Percentiles rank a stretch among this genome's conserved stretches.
Conservation (phyloP, 441 rosid genomes). For the Theobroma grandiflorum region DNA sequence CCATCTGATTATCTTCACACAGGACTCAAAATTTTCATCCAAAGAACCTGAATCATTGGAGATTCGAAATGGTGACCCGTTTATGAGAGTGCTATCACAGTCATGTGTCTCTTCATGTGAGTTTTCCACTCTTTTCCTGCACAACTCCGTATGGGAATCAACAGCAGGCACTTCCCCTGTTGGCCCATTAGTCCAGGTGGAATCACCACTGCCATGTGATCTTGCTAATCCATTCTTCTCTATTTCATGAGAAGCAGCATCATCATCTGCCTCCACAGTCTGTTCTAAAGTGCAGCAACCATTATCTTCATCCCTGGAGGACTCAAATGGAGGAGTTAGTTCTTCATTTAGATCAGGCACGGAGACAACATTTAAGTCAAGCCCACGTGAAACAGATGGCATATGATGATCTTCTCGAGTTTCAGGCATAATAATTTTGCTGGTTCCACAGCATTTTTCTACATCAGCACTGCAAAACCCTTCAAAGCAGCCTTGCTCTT, state of each 20-base stretch:
- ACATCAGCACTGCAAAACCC: conserved; percentile 68
- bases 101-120: conserved; percentile 75
- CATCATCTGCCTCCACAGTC: conserved; percentile 75
- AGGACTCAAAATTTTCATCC: conserved; percentile 86
- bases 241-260: conserved; percentile 75
- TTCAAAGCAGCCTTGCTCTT: conserved; percentile 74
- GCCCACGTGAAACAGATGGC: conserved; percentile 62
- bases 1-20: conserved; percentile 86
- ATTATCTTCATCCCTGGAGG: conserved; percentile 88
- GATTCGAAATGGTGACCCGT: conserved; percentile 63
- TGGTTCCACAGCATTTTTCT: conserved; percentile 65
- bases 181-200: conserved; percentile 58
- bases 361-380: conserved; percentile 82
- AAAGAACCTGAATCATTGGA: conserved; percentile 62
- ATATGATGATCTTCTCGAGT: conserved; percentile 45
- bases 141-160: conserved; percentile 59
- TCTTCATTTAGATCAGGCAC: conserved; percentile 97
- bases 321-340: conserved; percentile 80
- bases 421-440: conserved; percentile 46
- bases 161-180: conserved; percentile 65
- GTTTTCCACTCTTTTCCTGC: conserved; percentile 64
- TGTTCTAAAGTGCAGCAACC: conserved; percentile 74
- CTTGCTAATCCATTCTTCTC: conserved; percentile 62
- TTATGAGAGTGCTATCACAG: conserved; percentile 84
- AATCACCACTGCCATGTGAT: conserved; percentile 73